Evolutionary conservation across 495 filamentous ascomycete species (phyloP), one percentile per base, ranked within the genome.

Genomic region (Daldinia loculata): DNA sequence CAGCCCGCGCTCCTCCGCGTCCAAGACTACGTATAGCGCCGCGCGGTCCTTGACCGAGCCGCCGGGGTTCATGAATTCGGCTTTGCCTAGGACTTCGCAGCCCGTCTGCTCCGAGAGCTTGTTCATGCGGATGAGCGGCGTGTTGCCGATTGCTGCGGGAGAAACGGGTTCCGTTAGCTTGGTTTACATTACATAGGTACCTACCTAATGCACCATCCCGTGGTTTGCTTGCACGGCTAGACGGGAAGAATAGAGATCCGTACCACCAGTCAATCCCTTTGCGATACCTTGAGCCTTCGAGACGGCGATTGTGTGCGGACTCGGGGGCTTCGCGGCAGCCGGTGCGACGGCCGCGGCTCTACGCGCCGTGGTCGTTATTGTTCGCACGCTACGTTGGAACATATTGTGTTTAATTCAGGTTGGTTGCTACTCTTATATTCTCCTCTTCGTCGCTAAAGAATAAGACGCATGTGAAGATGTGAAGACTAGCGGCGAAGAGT

Each of bases 21-120:
- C 91, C 67, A 93, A 89, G 67, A 99, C 91, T 7, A 98, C 92
- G 82, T 94, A 99, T 9, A 97, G 86, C 2, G 95, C 95, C 2
- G 95, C 96, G 62, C 95, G 91, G 85, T 99, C 95, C 83, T 99
- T 99, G 74, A 99, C 91, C 65, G 90, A 93, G 30, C 95, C 95
- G 69, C 95, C 95, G 11, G 95, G 95, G 84, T 99, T 98, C 84
- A 96, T 95, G 82, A 99, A 99, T 75, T 99, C 95, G 64, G 95
- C 95, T 79, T 99, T 99, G 69, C 96, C 95, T 36, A 97, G 89
- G 55, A 99, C 84, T 69, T 97, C 91, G 85, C 96, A 98, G 53
- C 95, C 95, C 17, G 95, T 98, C 74, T 97, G 87, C 66, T 92
- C 89, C 19, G 95, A 98, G 63, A 99, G 88, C 15, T 82, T 86